Evolutionary conservation across 345 rosid species (phyloP).

Genomic region (Mangifera indica): DNA sequence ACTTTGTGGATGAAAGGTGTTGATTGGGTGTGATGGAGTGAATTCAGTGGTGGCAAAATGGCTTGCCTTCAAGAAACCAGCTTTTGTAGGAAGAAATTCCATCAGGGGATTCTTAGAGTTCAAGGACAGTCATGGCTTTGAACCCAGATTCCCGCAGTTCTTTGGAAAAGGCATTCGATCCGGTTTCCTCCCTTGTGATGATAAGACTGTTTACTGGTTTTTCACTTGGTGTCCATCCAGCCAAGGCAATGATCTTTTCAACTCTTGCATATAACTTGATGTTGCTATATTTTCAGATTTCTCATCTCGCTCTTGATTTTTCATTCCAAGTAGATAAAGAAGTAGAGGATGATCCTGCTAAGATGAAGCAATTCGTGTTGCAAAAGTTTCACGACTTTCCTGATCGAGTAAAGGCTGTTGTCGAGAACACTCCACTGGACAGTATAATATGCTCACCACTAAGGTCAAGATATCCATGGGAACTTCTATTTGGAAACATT

Average conservation of each 20-base stretch:
- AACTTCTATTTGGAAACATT: conserved; percentile 51
- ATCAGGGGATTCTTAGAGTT: conserved; percentile 49
- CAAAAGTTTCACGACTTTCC: conserved; percentile 36
- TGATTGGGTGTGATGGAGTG: conserved; percentile 76
- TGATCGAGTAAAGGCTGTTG: conserved; percentile 30
- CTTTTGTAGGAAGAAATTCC: conserved; percentile 35
- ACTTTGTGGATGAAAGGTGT: conserved; percentile 31
- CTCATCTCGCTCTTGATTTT: background rate
- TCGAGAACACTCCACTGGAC: conserved; percentile 43
- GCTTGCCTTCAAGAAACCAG: conserved; percentile 54
- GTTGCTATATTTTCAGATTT: background rate
- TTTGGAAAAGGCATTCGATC: conserved; percentile 39
- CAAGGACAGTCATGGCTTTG: conserved; percentile 36
- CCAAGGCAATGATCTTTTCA: conserved; percentile 23
- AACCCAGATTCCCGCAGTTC: conserved; percentile 19
- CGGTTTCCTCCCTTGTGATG: conserved; percentile 41
- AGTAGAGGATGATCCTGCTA: conserved; percentile 31
- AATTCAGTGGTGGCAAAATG: conserved; percentile 64
- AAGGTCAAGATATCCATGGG: conserved; percentile 56
- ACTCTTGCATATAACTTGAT: background rate
- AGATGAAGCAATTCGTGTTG: conserved; percentile 46
- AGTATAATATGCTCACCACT: conserved; percentile 31
- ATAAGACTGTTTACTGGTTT: conserved; percentile 31
- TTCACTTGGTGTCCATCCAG: conserved; percentile 27
- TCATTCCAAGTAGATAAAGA: conserved; percentile 19